Evolutionary conservation across 1,139 yeast species (phyloP).

Genomic region (Meyerozyma carpophila): DNA sequence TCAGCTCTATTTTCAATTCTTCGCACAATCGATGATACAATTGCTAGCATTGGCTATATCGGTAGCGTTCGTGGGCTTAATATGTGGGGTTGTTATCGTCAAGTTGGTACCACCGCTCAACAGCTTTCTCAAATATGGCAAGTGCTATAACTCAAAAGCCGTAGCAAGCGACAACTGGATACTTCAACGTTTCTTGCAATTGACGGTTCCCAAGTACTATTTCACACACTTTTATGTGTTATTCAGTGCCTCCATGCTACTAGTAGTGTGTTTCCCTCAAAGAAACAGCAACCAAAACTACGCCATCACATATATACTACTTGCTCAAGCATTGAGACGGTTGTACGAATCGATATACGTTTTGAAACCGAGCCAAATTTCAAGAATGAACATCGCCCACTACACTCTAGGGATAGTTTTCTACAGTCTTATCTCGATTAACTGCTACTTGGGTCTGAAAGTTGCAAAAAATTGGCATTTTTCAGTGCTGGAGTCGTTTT

Average conservation of each 20-base stretch:
- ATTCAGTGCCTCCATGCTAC: conserved; percentile 14
- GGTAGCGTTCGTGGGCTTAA: background rate
- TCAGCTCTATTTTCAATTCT: background rate
- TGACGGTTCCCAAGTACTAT: conserved; percentile 45
- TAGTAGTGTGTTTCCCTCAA: background rate
- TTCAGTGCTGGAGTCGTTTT: background rate
- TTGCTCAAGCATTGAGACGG: conserved; percentile 63
- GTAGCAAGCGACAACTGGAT: background rate
- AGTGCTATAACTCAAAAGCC: conserved; percentile 9
- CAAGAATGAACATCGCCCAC: conserved; percentile 72
- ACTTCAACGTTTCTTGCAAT: conserved; percentile 4
- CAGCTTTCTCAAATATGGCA: conserved; percentile 17
- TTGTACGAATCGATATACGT: conserved; percentile 53
- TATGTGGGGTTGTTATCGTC: background rate
- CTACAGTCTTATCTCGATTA: conserved; percentile 37
- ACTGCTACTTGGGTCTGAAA: conserved; percentile 14
- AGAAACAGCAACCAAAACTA: conserved; percentile 6
- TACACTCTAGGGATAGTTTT: conserved; percentile 70
- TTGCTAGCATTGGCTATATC: background rate
- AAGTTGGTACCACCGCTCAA: conserved; percentile 1
- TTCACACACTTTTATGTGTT: conserved; percentile 45
- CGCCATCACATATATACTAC: conserved; percentile 12
- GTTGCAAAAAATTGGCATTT: background rate
- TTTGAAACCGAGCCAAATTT: conserved; percentile 38
- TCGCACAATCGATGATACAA: background rate